Conservation (phyloP, 78 protist species). For the slime mould (Dictyostelium discoideum) region DNA sequence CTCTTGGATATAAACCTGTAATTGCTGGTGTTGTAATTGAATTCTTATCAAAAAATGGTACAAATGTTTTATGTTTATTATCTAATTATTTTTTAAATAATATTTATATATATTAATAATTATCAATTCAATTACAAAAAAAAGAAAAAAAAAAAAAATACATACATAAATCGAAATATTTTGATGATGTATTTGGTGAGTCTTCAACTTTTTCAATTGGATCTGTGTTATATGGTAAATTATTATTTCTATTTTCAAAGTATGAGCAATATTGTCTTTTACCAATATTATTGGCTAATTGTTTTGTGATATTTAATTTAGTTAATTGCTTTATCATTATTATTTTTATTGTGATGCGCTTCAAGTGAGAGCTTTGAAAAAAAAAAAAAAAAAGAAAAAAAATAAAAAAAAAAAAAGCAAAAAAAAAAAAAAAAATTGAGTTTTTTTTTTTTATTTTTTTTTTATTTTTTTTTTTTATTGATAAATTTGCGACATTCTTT, state of each 20-base stretch:
- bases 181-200: not conserved
- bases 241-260: constrained; percentile 47
- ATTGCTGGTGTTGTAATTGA: constrained; percentile 37
- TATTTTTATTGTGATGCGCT: not conserved
- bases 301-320: not conserved
- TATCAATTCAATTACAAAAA: no score
- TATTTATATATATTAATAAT: not conserved
- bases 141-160: not conserved
- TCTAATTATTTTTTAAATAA: not conserved
- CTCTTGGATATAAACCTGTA: constrained; percentile 56
- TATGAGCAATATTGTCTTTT: constrained; percentile 41
- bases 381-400: no score
- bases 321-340: not conserved
- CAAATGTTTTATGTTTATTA: constrained; percentile 53
- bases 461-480: no score
- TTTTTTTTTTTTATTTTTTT: no score
- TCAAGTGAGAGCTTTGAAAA: not conserved
- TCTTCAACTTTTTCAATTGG: not conserved
- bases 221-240: constrained; percentile 28
- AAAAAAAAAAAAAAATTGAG: no score
- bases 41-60: constrained; percentile 59
- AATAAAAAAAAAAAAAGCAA: no score
- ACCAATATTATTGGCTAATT: not conserved
- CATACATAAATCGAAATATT: constrained; percentile 61
- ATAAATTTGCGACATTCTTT: no score